Conservation (phyloP, 1,139 yeast species). For the Debaryomyces udenii region DNA sequence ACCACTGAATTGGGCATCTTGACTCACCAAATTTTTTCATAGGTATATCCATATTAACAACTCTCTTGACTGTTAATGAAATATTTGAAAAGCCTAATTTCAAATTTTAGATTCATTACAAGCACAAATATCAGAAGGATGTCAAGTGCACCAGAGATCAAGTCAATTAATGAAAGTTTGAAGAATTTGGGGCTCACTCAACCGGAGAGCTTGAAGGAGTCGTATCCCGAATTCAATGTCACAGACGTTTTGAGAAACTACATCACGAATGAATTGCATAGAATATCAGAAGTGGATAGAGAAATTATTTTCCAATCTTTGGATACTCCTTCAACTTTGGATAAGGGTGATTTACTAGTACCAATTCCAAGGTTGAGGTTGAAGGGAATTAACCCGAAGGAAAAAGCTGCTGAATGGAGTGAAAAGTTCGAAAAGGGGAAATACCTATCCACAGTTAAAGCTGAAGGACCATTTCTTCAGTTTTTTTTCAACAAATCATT, state of each 20-base stretch:
- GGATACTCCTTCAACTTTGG: constrained; percentile 84
- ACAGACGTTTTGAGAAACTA: constrained; percentile 87
- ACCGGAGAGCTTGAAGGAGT: constrained; percentile 33
- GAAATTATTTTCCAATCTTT: constrained; percentile 78
- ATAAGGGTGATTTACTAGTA: constrained; percentile 89
- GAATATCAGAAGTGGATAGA: constrained; percentile 71
- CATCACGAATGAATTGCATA: constrained; percentile 76
- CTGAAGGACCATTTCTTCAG: constrained; percentile 91
- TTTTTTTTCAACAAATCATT: constrained; percentile 75
- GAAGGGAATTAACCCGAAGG: constrained; percentile 84
- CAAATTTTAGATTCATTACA: constrained; percentile 13
- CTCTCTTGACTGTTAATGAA: constrained; percentile 13
- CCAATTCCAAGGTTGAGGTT: constrained; percentile 93
- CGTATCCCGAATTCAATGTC: constrained; percentile 74
- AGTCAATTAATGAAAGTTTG: constrained; percentile 40
- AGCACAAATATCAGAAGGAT: constrained; percentile 9
- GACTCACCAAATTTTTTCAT: constrained; percentile 8
- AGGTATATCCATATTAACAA: background rate
- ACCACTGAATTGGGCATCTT: constrained; percentile 4
- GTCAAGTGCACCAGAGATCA: constrained; percentile 18
- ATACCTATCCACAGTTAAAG: constrained; percentile 67
- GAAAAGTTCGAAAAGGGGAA: constrained; percentile 65
- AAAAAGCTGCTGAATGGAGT: constrained; percentile 85
- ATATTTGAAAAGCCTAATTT: constrained; percentile 19
- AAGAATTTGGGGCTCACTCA: constrained; percentile 39